A percentile compares a stretch with the other conserved stretches of the same genome.
These are phyloP conservation scores for Suillus fuscotomentosus DNA, from an alignment of 768 basidiomycete genomes.

Conservation along the genomic window DNA sequence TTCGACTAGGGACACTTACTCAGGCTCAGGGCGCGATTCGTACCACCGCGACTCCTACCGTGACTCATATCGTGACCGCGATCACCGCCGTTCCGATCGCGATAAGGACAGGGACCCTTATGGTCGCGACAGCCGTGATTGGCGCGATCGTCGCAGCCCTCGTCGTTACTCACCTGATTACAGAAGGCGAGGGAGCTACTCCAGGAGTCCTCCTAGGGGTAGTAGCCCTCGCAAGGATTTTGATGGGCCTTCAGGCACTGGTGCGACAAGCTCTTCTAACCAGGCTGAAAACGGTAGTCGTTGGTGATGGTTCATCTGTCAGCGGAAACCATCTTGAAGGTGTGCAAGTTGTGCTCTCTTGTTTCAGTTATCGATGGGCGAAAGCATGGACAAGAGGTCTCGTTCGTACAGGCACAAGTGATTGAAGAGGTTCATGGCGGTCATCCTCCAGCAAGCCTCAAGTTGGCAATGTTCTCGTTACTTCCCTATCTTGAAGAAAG, in stretches of 20 bases:
- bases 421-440: constrained; percentile 43
- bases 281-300: constrained; percentile 46
- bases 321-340: constrained; percentile 7
- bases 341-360: constrained; percentile 23
- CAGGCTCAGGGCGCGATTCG: constrained; percentile 41
- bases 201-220: constrained; percentile 77
- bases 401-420: constrained; percentile 37
- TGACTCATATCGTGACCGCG: constrained; percentile 44
- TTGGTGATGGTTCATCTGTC: constrained; percentile 50
- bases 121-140: constrained; percentile 70
- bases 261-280: constrained; percentile 33
- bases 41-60: constrained; percentile 46
- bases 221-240: constrained; percentile 54
- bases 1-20: constrained; percentile 44
- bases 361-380: constrained; percentile 21
- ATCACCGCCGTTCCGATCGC: constrained; percentile 37
- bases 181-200: constrained; percentile 72
- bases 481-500: constrained; percentile 46
- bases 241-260: constrained; percentile 41
- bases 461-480: constrained; percentile 52
- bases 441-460: constrained; percentile 38
- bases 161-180: constrained; percentile 79
- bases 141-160: constrained; percentile 79
- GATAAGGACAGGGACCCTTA: constrained; percentile 61
- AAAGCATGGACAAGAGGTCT: constrained; percentile 43